Percentiles rank a stretch among this genome's conserved stretches.
phyloP scores from a whole-genome alignment of 202 grass and related monocot genomes.

The Schoenoplectus tabernaemontani region DNA sequence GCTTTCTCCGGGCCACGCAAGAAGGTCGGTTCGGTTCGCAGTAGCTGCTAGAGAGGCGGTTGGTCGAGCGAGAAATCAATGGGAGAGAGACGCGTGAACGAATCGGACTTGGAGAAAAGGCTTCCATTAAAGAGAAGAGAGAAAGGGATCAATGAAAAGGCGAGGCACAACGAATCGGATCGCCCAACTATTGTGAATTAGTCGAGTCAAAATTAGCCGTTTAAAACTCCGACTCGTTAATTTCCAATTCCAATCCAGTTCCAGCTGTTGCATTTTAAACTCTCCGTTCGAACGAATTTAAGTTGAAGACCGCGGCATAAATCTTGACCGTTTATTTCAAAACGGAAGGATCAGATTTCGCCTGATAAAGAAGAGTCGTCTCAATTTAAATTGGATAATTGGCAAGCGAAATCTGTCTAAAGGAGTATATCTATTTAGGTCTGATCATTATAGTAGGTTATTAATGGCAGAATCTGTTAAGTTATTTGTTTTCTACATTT shows the following conservation, averaged over 20 bases:
- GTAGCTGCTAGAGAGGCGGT: slow-evolving; percentile 44
- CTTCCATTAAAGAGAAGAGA: slow-evolving; percentile 15
- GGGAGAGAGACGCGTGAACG: slow-evolving; percentile 43
- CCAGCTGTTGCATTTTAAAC: neutral
- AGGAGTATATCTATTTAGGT: neutral
- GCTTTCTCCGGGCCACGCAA: slow-evolving; percentile 8
- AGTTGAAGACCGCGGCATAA: neutral
- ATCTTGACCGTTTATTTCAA: neutral
- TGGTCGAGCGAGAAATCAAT: slow-evolving; percentile 14
- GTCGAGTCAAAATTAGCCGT: slow-evolving; percentile 10
- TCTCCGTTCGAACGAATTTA: neutral
- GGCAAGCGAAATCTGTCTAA: neutral
- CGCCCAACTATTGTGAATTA: neutral
- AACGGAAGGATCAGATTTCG: neutral
- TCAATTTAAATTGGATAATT: neutral
- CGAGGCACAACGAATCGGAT: neutral
- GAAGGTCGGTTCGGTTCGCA: slow-evolving; percentile 34
- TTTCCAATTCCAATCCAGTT: neutral
- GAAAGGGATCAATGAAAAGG: neutral
- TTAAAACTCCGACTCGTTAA: neutral
- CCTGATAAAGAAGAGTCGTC: neutral
- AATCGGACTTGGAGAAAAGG: slow-evolving; percentile 1
- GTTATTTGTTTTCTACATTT: neutral
- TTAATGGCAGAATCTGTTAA: neutral
- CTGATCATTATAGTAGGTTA: neutral